Conservation (phyloP, 2,329 filamentous ascomycete species). For the Aureobasidium subglaciale region DNA sequence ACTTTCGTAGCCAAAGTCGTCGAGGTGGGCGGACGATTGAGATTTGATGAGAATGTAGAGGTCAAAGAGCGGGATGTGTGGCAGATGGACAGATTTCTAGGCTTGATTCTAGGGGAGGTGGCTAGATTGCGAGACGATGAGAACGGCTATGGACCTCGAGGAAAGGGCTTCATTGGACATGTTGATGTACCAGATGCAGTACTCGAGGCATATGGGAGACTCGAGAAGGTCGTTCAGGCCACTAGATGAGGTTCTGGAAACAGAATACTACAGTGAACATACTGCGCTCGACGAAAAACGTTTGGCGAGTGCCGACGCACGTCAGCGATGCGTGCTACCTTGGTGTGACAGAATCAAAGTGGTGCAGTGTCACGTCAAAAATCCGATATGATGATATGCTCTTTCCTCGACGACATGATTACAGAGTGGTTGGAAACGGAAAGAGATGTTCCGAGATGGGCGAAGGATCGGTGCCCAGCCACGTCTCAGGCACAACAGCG, state of each 20-base stretch:
- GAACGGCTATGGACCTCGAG: slow-evolving; percentile 38
- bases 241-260: neutral
- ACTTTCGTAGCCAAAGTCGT: slow-evolving; percentile 26
- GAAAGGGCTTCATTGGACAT: slow-evolving; percentile 38
- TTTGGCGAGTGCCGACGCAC: neutral
- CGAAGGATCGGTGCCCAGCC: too few species aligned
- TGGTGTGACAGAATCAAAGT: too few species aligned
- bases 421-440: too few species aligned
- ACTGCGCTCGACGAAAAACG: neutral
- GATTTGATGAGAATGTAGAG: slow-evolving; percentile 9
- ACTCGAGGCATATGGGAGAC: slow-evolving; percentile 26
- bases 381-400: too few species aligned
- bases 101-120: slow-evolving; percentile 39
- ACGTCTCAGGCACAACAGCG: too few species aligned
- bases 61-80: slow-evolving; percentile 26
- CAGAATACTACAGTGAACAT: neutral
- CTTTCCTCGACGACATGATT: too few species aligned
- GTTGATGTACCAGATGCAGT: slow-evolving; percentile 35
- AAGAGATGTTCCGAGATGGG: too few species aligned
- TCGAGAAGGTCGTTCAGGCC: slow-evolving; percentile 17
- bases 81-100: slow-evolving; percentile 34
- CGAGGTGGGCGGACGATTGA: neutral
- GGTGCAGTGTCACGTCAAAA: too few species aligned
- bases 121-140: slow-evolving; percentile 37
- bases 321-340: neutral